phyloP scores from a whole-genome alignment of 768 basidiomycete genomes.

The Tephrocybe sp. region DNA sequence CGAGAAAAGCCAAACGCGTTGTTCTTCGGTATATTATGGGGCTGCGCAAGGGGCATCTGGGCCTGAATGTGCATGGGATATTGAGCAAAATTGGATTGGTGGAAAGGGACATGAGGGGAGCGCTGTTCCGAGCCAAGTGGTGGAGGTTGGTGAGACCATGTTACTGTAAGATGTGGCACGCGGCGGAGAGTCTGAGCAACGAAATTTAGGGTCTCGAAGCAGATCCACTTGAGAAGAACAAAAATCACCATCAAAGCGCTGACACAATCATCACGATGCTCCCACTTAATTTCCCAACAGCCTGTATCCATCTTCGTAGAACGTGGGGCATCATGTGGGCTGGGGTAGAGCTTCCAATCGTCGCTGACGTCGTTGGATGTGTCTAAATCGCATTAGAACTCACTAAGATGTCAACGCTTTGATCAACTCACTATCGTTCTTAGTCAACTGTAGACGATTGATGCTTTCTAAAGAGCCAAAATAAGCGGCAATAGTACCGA shows the following conservation, averaged over 20 bases:
- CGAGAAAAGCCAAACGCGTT: conserved; percentile 13
- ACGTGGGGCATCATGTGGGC: conserved; percentile 58
- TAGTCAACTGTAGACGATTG: conserved; percentile 23
- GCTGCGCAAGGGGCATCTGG: conserved; percentile 10
- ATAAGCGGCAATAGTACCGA: conserved; percentile 47
- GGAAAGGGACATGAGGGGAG: conserved; percentile 15
- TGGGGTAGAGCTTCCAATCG: conserved; percentile 31
- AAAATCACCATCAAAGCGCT: conserved; percentile 60
- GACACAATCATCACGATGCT: conserved; percentile 71
- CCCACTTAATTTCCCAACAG: conserved; percentile 81
- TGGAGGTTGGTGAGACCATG: conserved; percentile 72
- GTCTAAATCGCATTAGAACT: conserved; percentile 1
- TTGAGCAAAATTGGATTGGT: conserved; percentile 18
- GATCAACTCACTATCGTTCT: conserved; percentile 15
- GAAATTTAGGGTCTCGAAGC: conserved; percentile 2
- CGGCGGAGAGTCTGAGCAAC: conserved; percentile 57
- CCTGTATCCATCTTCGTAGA: conserved; percentile 51
- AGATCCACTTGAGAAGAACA: neutral
- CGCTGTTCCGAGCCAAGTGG: conserved; percentile 17
- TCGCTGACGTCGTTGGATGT: conserved; percentile 6
- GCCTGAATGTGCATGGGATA: conserved; percentile 31
- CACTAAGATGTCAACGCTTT: neutral
- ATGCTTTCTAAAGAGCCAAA: conserved; percentile 71
- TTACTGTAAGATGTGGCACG: conserved; percentile 69
- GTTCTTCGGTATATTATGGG: conserved; percentile 7